phyloP scores from a whole-genome alignment of 805 yeast genomes.

The Nematodospora valgi region DNA sequence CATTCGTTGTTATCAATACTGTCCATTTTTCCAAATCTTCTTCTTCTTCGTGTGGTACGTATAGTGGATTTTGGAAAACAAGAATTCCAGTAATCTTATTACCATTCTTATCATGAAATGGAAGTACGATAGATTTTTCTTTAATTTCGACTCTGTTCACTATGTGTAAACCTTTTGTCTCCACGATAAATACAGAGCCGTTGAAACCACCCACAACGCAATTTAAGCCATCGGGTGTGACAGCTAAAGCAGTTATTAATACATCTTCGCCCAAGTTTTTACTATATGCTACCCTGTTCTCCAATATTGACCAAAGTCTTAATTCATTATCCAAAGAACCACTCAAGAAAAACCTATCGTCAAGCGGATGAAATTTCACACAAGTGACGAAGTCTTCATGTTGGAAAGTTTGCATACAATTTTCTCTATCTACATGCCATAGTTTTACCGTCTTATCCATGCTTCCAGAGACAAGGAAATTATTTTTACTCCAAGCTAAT shows the following conservation, averaged over 20 bases:
- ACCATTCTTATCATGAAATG: constrained; percentile 25
- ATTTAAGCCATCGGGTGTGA: constrained; percentile 63
- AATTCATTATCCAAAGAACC: constrained; percentile 76
- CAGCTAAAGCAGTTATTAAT: constrained; percentile 69
- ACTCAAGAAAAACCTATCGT: constrained; percentile 81
- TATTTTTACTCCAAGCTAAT: constrained; percentile 84
- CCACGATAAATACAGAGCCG: constrained; percentile 61
- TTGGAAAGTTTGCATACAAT: constrained; percentile 58
- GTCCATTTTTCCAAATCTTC: constrained; percentile 30
- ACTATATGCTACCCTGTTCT: constrained; percentile 54
- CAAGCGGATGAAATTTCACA: constrained; percentile 76
- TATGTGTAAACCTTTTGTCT: constrained; percentile 59
- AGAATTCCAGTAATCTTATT: constrained; percentile 74
- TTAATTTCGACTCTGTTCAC: constrained; percentile 30
- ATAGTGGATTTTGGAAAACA: constrained; percentile 32
- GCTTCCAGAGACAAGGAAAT: constrained; percentile 73
- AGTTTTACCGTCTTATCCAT: constrained; percentile 80
- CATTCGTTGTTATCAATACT: constrained; percentile 69
- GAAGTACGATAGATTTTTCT: constrained; percentile 20
- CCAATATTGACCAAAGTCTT: constrained; percentile 83
- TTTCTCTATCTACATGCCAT: constrained; percentile 77
- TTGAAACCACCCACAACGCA: constrained; percentile 74
- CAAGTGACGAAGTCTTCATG: constrained; percentile 84
- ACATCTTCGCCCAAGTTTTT: constrained; percentile 55
- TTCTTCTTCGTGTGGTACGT: constrained; percentile 6